These are phyloP conservation scores for Hymenoscyphus linearis DNA, from an alignment of 2,329 filamentous ascomycete species.

Conservation along the genomic window DNA sequence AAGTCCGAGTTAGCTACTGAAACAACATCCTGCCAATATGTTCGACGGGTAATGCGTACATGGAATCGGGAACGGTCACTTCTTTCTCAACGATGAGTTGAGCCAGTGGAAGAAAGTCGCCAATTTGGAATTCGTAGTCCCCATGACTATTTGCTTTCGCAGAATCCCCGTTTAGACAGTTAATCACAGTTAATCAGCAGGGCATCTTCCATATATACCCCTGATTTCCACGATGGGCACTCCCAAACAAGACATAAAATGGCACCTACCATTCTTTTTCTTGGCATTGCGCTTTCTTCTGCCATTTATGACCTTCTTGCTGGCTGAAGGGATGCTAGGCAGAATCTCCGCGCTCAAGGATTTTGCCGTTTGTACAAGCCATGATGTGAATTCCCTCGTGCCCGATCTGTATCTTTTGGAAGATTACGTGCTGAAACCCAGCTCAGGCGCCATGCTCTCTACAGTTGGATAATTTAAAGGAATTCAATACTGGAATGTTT, in stretches of 20 bases:
- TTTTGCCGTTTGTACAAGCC: background rate
- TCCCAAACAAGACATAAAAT: too few relatives aligned
- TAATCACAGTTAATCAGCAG: background rate
- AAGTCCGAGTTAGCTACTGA: too few relatives aligned
- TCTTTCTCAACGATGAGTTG: background rate
- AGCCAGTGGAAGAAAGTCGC: background rate
- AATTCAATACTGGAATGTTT: too few relatives aligned
- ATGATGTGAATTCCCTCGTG: background rate
- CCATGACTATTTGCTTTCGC: background rate
- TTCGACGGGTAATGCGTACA: background rate
- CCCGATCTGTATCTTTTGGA: background rate
- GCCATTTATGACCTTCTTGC: background rate
- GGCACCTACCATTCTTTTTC: background rate
- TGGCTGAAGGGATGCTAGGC: background rate
- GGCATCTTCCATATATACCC: too few relatives aligned
- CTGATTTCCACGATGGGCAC: too few relatives aligned
- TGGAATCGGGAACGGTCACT: background rate
- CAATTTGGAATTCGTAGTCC: background rate
- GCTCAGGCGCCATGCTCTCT: too few relatives aligned
- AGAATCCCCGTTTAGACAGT: background rate
- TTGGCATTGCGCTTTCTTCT: background rate
- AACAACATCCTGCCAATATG: too few relatives aligned
- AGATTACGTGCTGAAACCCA: slow-evolving; percentile 14
- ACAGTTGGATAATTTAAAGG: too few relatives aligned
- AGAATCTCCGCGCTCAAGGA: background rate